Evolutionary conservation across 345 rosid species (phyloP).

Genomic region (Salix koriyanagi): DNA sequence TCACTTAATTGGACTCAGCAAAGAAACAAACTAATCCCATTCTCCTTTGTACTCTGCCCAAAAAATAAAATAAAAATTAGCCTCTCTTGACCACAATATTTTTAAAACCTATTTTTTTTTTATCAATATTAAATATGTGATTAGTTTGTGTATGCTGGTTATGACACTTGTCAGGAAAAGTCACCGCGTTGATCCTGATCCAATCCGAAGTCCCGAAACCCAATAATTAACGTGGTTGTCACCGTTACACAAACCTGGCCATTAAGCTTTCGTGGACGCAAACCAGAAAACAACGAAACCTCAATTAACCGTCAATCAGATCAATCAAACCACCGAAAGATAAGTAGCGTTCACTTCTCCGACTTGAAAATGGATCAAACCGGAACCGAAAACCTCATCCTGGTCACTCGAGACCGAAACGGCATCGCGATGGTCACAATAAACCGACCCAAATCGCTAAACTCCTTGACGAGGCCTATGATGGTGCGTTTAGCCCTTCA

Average conservation of each 20-base stretch:
- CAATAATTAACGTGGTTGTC: background rate
- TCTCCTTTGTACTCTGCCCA: no score
- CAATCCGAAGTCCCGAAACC: background rate
- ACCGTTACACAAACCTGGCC: background rate
- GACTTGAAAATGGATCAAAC: slow-evolving; percentile 31
- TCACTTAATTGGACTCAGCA: no score
- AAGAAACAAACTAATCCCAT: no score
- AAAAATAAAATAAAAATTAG: no score
- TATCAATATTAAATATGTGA: no score
- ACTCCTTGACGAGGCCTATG: slow-evolving; percentile 76
- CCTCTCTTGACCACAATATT: no score
- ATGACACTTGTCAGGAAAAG: background rate
- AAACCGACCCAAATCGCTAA: slow-evolving; percentile 89
- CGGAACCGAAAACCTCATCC: slow-evolving; percentile 41
- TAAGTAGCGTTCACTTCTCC: background rate
- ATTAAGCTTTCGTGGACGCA: background rate
- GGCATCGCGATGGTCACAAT: slow-evolving; percentile 72
- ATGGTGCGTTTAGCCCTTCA: slow-evolving; percentile 61
- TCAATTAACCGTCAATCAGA: background rate
- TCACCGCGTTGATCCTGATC: background rate
- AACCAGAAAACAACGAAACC: background rate
- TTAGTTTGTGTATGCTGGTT: no score
- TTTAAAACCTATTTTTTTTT: no score
- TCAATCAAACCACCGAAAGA: background rate
- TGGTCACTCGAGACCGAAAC: slow-evolving; percentile 45